Conservation (phyloP, 106 monocot species). For the Dioscorea alata region DNA sequence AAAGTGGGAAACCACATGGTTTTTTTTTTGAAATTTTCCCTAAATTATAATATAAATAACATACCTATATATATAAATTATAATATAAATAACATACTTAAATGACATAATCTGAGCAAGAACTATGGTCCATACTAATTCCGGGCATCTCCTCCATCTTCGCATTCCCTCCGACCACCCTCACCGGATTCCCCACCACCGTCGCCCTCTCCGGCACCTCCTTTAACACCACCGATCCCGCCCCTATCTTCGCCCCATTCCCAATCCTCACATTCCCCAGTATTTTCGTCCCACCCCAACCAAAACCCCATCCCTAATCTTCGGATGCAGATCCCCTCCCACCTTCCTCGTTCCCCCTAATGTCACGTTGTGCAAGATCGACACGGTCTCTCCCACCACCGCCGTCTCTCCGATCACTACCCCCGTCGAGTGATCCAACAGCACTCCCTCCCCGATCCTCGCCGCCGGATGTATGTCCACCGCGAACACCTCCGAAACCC, state of each 20-base stretch:
- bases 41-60: no score
- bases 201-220: constrained; percentile 48
- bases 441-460: constrained; percentile 33
- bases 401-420: constrained; percentile 70
- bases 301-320: constrained; percentile 61
- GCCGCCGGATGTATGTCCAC: constrained; percentile 71
- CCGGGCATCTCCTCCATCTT: constrained; percentile 41
- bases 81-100: background rate
- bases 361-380: constrained; percentile 59
- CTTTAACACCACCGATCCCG: constrained; percentile 68
- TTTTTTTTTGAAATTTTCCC: no score
- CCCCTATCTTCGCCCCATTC: constrained; percentile 56
- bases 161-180: constrained; percentile 44
- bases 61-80: no score
- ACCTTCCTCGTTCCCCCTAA: constrained; percentile 66
- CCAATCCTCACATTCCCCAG: constrained; percentile 48
- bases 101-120: constrained; percentile 59
- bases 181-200: constrained; percentile 68
- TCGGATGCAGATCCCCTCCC: constrained; percentile 58
- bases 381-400: constrained; percentile 54
- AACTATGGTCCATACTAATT: constrained; percentile 71
- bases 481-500: constrained; percentile 47
- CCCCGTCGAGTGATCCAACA: constrained; percentile 68
- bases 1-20: no score
- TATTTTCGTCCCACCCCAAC: constrained; percentile 56